A percentile compares a stretch with the other conserved stretches of the same genome.
phyloP scores from a whole-genome alignment of 129 eudicot species.

The Apium graveolens region DNA sequence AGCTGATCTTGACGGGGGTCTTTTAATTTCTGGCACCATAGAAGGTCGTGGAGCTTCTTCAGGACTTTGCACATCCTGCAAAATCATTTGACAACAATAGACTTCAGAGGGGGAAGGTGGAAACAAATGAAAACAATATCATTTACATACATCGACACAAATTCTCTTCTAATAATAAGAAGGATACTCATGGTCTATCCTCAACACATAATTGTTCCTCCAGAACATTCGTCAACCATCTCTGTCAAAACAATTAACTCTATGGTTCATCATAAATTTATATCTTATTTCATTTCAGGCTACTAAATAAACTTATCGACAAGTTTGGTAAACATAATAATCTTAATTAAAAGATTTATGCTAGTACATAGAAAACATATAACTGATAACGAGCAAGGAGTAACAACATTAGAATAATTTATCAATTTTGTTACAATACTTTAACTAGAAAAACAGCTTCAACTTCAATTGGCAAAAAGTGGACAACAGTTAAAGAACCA shows the following conservation, averaged over 20 bases:
- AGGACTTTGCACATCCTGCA: conserved; percentile 48
- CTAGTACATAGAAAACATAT: background rate
- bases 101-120: background rate
- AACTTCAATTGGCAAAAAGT: background rate
- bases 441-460: background rate
- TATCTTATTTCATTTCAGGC: background rate
- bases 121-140: background rate
- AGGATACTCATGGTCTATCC: background rate
- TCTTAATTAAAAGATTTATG: background rate
- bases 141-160: background rate
- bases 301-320: background rate
- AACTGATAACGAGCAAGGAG: too few species aligned
- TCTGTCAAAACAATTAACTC: background rate
- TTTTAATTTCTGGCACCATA: conserved; percentile 37
- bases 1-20: conserved; percentile 54
- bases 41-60: conserved; percentile 38
- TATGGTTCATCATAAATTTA: background rate
- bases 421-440: background rate
- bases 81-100: conserved; percentile 1
- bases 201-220: background rate
- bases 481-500: background rate
- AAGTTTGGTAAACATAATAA: background rate
- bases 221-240: background rate
- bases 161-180: background rate
- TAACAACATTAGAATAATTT: background rate